A percentile compares a stretch with the other conserved stretches of the same genome.
These are phyloP conservation scores for Melanomma pulvis-pyrius DNA, from an alignment of 495 filamentous ascomycete species.

Conservation along the genomic window DNA sequence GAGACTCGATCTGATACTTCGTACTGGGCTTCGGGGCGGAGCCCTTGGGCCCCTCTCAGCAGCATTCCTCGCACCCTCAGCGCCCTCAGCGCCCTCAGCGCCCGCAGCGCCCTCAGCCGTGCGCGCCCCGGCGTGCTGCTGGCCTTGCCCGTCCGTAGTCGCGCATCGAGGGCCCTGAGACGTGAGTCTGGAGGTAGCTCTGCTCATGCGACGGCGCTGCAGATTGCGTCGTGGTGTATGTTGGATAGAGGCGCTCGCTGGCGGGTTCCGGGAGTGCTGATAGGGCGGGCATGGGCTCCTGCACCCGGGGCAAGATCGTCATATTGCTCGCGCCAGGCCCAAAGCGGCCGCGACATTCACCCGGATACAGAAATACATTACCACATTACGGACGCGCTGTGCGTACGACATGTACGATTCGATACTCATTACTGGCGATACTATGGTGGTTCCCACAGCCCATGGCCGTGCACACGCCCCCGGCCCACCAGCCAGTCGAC, in stretches of 20 bases:
- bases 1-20: not conserved
- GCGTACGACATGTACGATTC: not conserved
- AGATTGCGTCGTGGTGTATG: not conserved
- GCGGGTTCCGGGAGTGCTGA: no score
- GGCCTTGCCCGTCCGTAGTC: not conserved
- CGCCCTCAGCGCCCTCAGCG: no score
- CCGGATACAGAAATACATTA: not conserved
- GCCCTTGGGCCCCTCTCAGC: not conserved
- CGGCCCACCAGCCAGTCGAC: not conserved
- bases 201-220: not conserved
- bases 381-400: not conserved
- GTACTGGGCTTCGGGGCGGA: not conserved
- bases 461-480: not conserved
- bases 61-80: no score
- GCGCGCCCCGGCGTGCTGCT: not conserved
- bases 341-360: constrained; percentile 7
- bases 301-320: no score
- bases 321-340: not conserved
- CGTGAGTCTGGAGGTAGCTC: no score
- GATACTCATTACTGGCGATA: not conserved
- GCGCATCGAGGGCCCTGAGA: not conserved
- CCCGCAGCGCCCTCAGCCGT: not conserved
- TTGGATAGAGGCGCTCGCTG: not conserved
- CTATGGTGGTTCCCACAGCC: not conserved
- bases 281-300: no score